A percentile compares a stretch with the other conserved stretches of the same genome.
Evolutionary conservation across 2,329 filamentous ascomycete genomes (phyloP).

Genomic region (Verticillium nonalfalfae): DNA sequence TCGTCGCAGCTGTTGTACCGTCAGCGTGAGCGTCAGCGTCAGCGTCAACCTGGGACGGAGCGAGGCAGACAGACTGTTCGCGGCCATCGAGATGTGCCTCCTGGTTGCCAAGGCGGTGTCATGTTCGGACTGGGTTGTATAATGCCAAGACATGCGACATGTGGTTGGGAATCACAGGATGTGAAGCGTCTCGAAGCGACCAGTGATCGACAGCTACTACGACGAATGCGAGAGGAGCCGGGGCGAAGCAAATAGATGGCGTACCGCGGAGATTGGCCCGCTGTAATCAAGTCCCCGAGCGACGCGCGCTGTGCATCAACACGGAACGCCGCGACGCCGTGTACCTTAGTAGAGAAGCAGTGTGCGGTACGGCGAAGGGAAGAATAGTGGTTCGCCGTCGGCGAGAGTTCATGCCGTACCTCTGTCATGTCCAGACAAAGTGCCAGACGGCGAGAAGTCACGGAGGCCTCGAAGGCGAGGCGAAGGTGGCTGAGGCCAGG

Average conservation of each 20-base stretch:
- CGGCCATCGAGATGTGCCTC: not conserved
- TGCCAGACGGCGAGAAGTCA: conserved; percentile 15
- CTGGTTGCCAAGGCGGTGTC: not conserved
- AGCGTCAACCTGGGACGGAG: not conserved
- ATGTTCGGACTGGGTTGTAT: not conserved
- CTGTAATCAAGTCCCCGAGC: not conserved
- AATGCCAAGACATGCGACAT: not conserved
- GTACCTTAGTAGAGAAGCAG: not conserved
- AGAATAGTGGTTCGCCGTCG: not conserved
- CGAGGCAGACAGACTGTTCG: not conserved
- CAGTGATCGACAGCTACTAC: not conserved
- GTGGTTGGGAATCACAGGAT: not conserved
- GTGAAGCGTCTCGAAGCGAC: not conserved
- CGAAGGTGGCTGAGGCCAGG: not conserved
- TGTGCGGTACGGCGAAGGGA: not conserved
- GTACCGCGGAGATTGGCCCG: not conserved
- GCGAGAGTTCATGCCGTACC: not conserved
- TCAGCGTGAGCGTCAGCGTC: too few relatives aligned
- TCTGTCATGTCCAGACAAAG: not conserved
- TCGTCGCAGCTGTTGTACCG: not conserved
- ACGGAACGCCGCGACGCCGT: not conserved
- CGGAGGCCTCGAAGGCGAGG: not conserved
- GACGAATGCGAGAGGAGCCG: not conserved
- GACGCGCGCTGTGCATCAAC: not conserved
- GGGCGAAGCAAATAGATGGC: not conserved